These are phyloP conservation scores for Monilinia laxa DNA, from an alignment of 2,329 filamentous ascomycete species.

Conservation along the genomic window DNA sequence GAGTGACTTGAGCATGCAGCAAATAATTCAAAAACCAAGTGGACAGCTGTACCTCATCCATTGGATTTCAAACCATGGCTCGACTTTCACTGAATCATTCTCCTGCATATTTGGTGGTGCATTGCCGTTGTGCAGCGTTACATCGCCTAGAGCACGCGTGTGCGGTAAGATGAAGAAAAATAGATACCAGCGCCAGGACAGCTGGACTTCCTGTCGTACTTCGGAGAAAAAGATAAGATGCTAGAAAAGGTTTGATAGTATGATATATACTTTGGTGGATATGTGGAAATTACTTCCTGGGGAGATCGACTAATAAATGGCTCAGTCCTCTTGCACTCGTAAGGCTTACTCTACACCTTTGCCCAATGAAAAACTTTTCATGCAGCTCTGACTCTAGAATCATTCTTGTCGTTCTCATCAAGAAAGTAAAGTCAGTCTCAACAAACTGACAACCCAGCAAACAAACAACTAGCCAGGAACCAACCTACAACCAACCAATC, in stretches of 20 bases:
- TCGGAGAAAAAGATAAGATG: constrained; percentile 17
- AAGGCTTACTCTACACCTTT: constrained; percentile 4
- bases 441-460: constrained; percentile 1
- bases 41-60: background rate
- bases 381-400: constrained; percentile 2
- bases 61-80: constrained; percentile 5
- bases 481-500: background rate
- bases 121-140: constrained; percentile 2
- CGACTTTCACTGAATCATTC: background rate
- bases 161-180: constrained; percentile 2
- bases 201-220: background rate
- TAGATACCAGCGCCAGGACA: constrained; percentile 1
- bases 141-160: background rate
- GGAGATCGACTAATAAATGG: background rate
- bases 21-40: background rate
- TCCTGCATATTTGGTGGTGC: constrained; percentile 4
- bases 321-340: constrained; percentile 11
- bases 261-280: background rate
- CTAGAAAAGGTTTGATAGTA: background rate
- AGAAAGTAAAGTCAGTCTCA: background rate
- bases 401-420: background rate
- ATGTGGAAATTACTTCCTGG: constrained; percentile 8
- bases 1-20: background rate
- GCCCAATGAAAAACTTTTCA: background rate
- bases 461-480: background rate